Percentiles rank a stretch among this genome's conserved stretches.
Evolutionary conservation across 2,329 filamentous ascomycete genomes (phyloP).

Genomic region (Aciculosporium take): DNA sequence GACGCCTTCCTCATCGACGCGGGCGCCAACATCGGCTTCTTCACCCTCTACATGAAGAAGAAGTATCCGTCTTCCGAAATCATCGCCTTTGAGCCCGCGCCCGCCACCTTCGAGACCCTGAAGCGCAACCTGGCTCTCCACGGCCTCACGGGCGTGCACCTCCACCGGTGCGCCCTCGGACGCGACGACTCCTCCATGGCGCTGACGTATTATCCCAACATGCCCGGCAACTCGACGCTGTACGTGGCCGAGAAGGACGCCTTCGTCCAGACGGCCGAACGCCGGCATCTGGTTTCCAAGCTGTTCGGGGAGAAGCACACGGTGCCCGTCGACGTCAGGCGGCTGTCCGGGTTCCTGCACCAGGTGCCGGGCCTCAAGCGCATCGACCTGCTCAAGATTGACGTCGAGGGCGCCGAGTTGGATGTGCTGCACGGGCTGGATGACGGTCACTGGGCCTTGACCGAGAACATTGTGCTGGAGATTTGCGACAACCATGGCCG

Average conservation of each 20-base stretch:
- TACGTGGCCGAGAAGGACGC: conserved; percentile 8
- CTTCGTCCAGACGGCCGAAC: conserved; percentile 1
- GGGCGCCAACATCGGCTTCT: conserved; percentile 16
- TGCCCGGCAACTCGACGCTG: conserved; percentile 14
- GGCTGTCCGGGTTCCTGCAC: conserved; percentile 11
- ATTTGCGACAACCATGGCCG: conserved; percentile 8
- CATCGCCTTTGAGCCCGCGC: conserved; percentile 15
- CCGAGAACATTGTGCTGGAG: conserved; percentile 12
- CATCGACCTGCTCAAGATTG: conserved; percentile 16
- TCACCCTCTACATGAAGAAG: conserved; percentile 13
- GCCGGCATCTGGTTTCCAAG: conserved; percentile 3
- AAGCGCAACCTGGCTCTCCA: conserved; percentile 11
- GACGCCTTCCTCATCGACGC: conserved; percentile 11
- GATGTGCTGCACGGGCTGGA: conserved; percentile 11
- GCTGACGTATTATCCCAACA: conserved; percentile 10
- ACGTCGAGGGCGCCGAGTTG: conserved; percentile 14
- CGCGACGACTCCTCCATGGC: background rate
- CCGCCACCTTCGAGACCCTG: conserved; percentile 8
- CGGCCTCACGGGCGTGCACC: conserved; percentile 5
- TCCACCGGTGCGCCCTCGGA: conserved; percentile 8
- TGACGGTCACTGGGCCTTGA: conserved; percentile 11
- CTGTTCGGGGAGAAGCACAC: conserved; percentile 3
- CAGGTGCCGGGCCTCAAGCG: conserved; percentile 3
- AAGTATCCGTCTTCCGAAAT: conserved; percentile 12
- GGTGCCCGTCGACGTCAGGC: conserved; percentile 8